A percentile compares a stretch with the other conserved stretches of the same genome.
phyloP scores from a whole-genome alignment of 192 early-diverging fungal genomes.

The Linnemannia hyalina region DNA sequence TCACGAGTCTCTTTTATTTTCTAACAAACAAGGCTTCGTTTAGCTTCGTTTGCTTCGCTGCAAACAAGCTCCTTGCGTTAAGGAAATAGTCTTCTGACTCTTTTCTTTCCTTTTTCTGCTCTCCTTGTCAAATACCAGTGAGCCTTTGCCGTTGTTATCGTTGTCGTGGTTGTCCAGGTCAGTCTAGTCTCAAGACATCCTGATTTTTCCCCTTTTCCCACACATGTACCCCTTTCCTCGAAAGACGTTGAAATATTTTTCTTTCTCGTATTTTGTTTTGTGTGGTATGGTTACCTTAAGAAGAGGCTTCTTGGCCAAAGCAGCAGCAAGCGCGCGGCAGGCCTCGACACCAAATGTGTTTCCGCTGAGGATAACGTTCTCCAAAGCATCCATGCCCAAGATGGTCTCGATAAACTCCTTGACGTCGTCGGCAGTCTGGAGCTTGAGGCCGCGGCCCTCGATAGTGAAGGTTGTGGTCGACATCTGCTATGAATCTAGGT shows the following conservation, averaged over 20 bases:
- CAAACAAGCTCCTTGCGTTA: too few relatives aligned
- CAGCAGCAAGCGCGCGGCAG: constrained; percentile 79
- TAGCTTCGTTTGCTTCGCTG: constrained; percentile 6
- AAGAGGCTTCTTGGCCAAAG: constrained; percentile 73
- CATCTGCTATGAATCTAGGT: constrained; percentile 22
- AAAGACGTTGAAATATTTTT: constrained; percentile 4
- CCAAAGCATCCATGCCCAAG: constrained; percentile 69
- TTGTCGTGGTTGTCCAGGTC: background rate
- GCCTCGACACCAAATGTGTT: constrained; percentile 97
- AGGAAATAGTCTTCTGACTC: too few relatives aligned
- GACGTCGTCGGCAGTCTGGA: constrained; percentile 87
- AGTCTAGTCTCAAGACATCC: too few relatives aligned
- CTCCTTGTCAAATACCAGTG: background rate
- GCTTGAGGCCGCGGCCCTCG: constrained; percentile 89
- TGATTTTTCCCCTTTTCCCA: background rate
- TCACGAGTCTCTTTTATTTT: background rate
- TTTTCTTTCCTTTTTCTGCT: background rate
- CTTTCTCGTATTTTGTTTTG: constrained; percentile 4
- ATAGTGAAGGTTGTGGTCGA: constrained; percentile 81
- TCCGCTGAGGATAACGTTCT: constrained; percentile 83
- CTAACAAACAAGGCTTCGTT: background rate
- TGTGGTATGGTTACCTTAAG: constrained; percentile 72
- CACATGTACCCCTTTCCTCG: background rate
- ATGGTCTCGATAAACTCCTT: constrained; percentile 82
- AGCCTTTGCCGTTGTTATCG: too few relatives aligned